phyloP scores from a whole-genome alignment of 75 land plant genomes.

The Picea sitchensis region DNA sequence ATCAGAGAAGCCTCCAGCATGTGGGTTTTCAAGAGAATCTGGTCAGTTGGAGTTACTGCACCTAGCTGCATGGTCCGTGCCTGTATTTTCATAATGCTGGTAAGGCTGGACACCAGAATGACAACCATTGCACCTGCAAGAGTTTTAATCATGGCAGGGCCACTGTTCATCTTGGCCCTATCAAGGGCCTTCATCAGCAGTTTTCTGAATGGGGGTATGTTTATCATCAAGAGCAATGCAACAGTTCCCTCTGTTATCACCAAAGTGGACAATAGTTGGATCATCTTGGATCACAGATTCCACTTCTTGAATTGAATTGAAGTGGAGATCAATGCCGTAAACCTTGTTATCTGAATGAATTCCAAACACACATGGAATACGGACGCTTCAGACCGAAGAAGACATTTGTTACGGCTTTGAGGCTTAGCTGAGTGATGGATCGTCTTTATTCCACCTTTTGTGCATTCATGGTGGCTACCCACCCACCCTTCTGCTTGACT shows the following conservation, averaged over 20 bases:
- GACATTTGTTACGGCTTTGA: too few species aligned
- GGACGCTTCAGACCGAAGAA: too few species aligned
- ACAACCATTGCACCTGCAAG: constrained; percentile 49
- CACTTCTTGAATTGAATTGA: background rate
- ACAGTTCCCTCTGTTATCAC: constrained; percentile 35
- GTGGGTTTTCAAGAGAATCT: constrained; percentile 66
- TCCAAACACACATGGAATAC: too few species aligned
- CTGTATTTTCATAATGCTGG: constrained; percentile 55
- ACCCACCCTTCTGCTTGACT: too few species aligned
- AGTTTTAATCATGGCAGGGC: constrained; percentile 47
- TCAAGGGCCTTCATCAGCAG: constrained; percentile 42
- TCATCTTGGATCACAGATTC: constrained; percentile 22
- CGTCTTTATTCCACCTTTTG: too few species aligned
- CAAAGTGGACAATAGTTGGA: constrained; percentile 39
- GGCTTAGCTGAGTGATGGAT: too few species aligned
- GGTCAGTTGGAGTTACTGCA: constrained; percentile 65
- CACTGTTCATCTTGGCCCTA: constrained; percentile 39
- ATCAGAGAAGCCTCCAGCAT: constrained; percentile 72
- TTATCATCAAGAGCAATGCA: constrained; percentile 47
- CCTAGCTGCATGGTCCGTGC: constrained; percentile 45
- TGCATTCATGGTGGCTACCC: too few species aligned
- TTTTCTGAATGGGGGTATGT: constrained; percentile 47
- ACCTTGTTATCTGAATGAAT: background rate
- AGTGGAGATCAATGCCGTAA: background rate
- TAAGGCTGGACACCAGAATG: constrained; percentile 40